phyloP scores from a whole-genome alignment of 2,329 filamentous ascomycete species.

The Cyanodermella asteris region DNA sequence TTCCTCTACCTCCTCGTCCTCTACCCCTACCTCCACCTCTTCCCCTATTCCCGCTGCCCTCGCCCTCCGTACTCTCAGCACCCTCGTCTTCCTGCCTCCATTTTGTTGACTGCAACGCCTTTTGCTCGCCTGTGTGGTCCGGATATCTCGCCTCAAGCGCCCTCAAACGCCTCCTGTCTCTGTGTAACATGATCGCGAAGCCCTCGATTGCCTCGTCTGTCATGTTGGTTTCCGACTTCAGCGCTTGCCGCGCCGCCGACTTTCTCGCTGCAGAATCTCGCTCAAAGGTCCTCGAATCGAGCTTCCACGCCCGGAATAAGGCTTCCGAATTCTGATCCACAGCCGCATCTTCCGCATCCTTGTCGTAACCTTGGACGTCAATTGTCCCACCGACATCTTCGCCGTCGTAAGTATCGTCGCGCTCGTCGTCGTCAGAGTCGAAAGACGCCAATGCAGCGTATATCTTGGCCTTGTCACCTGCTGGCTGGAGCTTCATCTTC shows the following conservation, averaged over 20 bases:
- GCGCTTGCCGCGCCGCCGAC: constrained; percentile 34
- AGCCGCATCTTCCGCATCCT: constrained; percentile 33
- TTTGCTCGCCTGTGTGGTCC: constrained; percentile 3
- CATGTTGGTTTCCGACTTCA: constrained; percentile 65
- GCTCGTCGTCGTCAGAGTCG: constrained; percentile 62
- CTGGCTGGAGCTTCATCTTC: constrained; percentile 5
- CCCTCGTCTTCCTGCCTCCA: constrained; percentile 12
- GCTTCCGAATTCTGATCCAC: constrained; percentile 34
- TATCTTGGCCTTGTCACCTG: constrained; percentile 9
- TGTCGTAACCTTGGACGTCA: constrained; percentile 31
- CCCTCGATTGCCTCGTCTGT: constrained; percentile 87
- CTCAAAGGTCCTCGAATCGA: constrained; percentile 42
- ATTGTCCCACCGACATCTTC: constrained; percentile 81
- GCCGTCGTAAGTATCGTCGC: constrained; percentile 88
- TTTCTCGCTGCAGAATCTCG: constrained; percentile 50
- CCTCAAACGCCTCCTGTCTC: constrained; percentile 46
- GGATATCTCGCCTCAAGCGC: constrained; percentile 48
- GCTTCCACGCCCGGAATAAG: constrained; percentile 51
- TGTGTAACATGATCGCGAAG: constrained; percentile 68
- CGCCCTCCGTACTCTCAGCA: constrained; percentile 4
- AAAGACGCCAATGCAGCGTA: constrained; percentile 10
- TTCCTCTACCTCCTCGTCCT: constrained; percentile 22
- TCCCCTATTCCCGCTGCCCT: constrained; percentile 19
- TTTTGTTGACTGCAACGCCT: constrained; percentile 5
- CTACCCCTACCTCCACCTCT: constrained; percentile 26